Conservation (phyloP, 371 early-diverging fungal species). For the Mucor indicus region DNA sequence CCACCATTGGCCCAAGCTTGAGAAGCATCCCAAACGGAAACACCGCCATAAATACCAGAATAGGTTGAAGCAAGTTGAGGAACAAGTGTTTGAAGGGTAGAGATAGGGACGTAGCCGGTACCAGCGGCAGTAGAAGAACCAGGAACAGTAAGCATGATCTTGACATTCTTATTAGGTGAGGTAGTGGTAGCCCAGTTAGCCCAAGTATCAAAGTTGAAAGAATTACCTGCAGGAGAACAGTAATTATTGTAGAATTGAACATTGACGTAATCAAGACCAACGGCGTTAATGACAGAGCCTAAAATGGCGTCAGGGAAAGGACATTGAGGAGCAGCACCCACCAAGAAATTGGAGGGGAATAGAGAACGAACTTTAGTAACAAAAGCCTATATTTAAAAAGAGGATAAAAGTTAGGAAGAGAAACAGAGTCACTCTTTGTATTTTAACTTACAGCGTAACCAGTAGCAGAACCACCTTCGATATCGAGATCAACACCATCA, state of each 20-base stretch:
- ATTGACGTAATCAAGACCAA: slow-evolving; percentile 56
- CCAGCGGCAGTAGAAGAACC: slow-evolving; percentile 61
- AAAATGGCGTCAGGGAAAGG: slow-evolving; percentile 64
- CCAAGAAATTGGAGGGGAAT: slow-evolving; percentile 35
- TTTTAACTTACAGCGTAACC: slow-evolving; percentile 40
- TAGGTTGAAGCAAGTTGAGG: slow-evolving; percentile 33
- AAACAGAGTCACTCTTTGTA: background rate
- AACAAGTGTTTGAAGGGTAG: slow-evolving; percentile 32
- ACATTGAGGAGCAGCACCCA: slow-evolving; percentile 75
- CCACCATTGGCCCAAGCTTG: slow-evolving; percentile 39
- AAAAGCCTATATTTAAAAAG: slow-evolving; percentile 6
- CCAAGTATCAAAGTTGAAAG: slow-evolving; percentile 66
- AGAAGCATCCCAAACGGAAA: slow-evolving; percentile 66
- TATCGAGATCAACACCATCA: slow-evolving; percentile 75
- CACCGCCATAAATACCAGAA: slow-evolving; percentile 58
- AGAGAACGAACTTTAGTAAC: slow-evolving; percentile 43
- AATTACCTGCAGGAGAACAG: slow-evolving; percentile 49
- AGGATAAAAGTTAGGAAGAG: too few species aligned
- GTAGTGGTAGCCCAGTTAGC: slow-evolving; percentile 54
- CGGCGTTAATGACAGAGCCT: slow-evolving; percentile 38
- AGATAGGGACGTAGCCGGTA: slow-evolving; percentile 53
- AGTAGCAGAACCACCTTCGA: slow-evolving; percentile 56
- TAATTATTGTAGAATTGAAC: slow-evolving; percentile 79
- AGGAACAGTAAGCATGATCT: slow-evolving; percentile 60
- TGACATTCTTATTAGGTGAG: slow-evolving; percentile 58